Evolutionary conservation across 1,284 basidiomycete genomes (phyloP), one percentile per base, ranked within the genome.

Genomic region (Tilletiopsis washingtonensis): DNA sequence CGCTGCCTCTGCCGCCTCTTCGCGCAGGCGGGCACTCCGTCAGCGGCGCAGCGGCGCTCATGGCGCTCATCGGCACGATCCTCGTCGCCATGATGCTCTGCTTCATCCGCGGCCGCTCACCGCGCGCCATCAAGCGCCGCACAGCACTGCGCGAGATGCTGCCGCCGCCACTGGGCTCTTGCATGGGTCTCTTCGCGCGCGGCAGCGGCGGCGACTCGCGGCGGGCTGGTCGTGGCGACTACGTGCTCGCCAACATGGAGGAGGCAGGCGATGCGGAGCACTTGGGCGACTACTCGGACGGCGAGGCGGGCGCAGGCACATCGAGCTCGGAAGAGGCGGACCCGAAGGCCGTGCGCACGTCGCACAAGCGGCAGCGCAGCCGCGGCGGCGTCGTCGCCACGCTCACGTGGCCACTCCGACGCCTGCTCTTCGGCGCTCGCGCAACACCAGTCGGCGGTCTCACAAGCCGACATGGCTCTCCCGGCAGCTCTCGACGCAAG

Each of bases 211-310:
- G 14, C 32, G 42, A 51, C 7, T n/a, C n/a, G n/a, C n/a, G n/a
- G n/a, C n/a, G n/a, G n/a, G n/a, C n/a, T n/a, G 47, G 43, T 6
- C 54, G 59, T 6, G 64, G 64, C 38, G 66, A 69, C 52, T 69
- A 69, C 42, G 54, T 61, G 15, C 54, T 69, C 5, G 64, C 66
- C 24, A 62, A 51, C 53, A 64, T 67, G 64, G 66, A 69, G 25
- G 66, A 69, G 39, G 65, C 59, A n/a, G 3, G 29, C 27, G 57
- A 54, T 15, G 45, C 29, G 15, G 47, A 19, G n/a, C 24, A 41
- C 27, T 45, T 23, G 12, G 43, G 20, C 9, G 47, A 29, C 26
- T 19, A 39, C 17, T 39, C 37, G 27, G 9, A n/a, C 9, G 29
- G 29, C 29, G 36, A 29, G 6, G 36, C 38, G 38, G 38, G 19